Percentiles rank a stretch among this genome's conserved stretches.
phyloP scores from a whole-genome alignment of 1,284 basidiomycete genomes.

The Sporisorium sorghi region DNA sequence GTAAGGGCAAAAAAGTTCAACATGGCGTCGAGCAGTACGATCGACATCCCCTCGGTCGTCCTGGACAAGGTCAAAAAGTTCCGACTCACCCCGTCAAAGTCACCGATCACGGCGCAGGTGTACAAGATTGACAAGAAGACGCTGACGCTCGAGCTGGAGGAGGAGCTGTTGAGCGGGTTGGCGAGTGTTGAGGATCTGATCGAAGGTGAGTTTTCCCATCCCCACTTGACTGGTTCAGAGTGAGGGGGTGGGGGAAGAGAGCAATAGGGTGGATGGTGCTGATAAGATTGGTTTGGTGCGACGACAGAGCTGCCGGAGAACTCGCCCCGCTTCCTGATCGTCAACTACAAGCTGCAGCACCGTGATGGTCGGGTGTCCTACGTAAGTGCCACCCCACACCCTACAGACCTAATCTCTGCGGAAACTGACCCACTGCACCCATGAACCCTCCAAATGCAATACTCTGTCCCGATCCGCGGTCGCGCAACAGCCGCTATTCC shows the following conservation, averaged over 20 bases:
- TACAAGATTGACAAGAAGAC: conserved; percentile 63
- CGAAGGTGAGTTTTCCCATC: conserved; percentile 43
- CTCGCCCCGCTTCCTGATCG: conserved; percentile 85
- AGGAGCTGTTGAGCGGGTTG: conserved; percentile 47
- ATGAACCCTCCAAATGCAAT: too few relatives aligned
- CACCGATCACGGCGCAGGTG: conserved; percentile 52
- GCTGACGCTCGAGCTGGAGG: conserved; percentile 60
- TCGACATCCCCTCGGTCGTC: conserved; percentile 58
- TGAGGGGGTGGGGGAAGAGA: too few relatives aligned
- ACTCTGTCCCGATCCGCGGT: too few relatives aligned
- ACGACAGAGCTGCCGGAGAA: conserved; percentile 85
- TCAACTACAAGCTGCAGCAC: conserved; percentile 85
- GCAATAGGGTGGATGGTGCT: not conserved
- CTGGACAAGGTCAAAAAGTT: conserved; percentile 51
- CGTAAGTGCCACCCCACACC: conserved; percentile 57
- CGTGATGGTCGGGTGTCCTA: conserved; percentile 85
- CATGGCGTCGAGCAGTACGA: conserved; percentile 43
- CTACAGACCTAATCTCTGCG: too few relatives aligned
- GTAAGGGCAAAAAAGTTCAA: not conserved
- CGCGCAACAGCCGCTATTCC: conserved; percentile 21
- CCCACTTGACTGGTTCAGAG: too few relatives aligned
- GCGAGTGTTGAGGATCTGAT: conserved; percentile 52
- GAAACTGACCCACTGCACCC: too few relatives aligned
- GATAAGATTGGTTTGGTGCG: not conserved
- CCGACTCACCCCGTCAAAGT: conserved; percentile 49